Evolutionary conservation across 768 basidiomycete genomes (phyloP), one percentile per base, ranked within the genome.

Genomic region (Tricholoma flavovirens): DNA sequence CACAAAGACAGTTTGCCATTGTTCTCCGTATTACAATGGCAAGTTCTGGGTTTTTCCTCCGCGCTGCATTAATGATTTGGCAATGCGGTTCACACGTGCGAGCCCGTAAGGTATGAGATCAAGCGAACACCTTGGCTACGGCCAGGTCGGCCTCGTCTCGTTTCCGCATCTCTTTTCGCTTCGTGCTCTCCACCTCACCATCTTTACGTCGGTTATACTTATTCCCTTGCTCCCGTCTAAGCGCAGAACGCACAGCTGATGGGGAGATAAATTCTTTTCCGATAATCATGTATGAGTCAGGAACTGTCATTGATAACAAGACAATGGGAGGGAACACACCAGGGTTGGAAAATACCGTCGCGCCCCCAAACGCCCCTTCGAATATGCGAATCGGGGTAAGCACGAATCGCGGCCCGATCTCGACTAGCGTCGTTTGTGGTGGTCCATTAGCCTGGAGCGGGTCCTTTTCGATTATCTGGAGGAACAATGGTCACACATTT

Each of bases 391-490:
- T 98, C 9, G 97, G 97, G 33, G 93, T 96, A 51, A 99, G 77
- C 49, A 98, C 97, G 70, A 98, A 97, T 45, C 97, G 85, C 10
- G 97, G 97, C 11, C 97, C 97, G 60, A 99, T 98, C 74, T 98
- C 97, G 17, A 95, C 83, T 19, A 99, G 80, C n/a, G 90, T 84
- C 52, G 83, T 93, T 56, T 89, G 84, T 2, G 91, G 86, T 3
- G 93, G 86, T 6, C 87, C 90, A 62, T 88, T 88, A 1, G 93
- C 90, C 63, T 92, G 87, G 45, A 88, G 68, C 14, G 95, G 93
- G 68, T 97, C 93, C 69, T 95, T 98, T 71, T 97, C 93, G 55
- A 97, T 74, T 59, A 96, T 95, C 91, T 97, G 66, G 21, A 59
- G 53, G 62, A 59, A 59, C 56, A 63, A 60, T 59, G 53, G 51